Percentiles rank a stretch among this genome's conserved stretches.
phyloP scores from a whole-genome alignment of 2,329 filamentous ascomycete genomes.

The Septoria petroselini region DNA sequence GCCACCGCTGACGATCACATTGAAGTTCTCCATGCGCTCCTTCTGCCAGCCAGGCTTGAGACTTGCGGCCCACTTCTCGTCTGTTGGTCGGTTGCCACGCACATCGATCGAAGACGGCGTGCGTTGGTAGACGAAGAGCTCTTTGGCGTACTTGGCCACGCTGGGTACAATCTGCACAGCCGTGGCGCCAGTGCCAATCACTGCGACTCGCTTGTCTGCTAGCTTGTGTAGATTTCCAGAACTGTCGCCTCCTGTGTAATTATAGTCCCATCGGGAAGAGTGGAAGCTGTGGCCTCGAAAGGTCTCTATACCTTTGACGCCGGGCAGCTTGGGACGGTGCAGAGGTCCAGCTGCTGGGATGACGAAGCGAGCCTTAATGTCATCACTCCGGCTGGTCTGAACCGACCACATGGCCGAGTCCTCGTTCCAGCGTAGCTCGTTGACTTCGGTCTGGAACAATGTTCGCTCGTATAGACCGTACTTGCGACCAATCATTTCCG shows the following conservation, averaged over 20 bases:
- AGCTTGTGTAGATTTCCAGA: constrained; percentile 21
- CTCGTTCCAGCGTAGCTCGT: constrained; percentile 24
- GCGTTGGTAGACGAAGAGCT: constrained; percentile 44
- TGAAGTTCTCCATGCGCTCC: constrained; percentile 48
- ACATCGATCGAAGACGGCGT: constrained; percentile 41
- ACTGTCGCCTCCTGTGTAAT: constrained; percentile 40
- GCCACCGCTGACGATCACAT: constrained; percentile 24
- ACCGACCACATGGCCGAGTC: constrained; percentile 38
- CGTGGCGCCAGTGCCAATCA: constrained; percentile 25
- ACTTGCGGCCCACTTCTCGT: constrained; percentile 39
- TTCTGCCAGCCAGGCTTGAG: constrained; percentile 50
- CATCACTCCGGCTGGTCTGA: constrained; percentile 24
- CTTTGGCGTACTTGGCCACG: constrained; percentile 39
- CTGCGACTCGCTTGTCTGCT: constrained; percentile 27
- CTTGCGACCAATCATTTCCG: constrained; percentile 23
- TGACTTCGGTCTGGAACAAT: constrained; percentile 36
- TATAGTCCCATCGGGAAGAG: constrained; percentile 46
- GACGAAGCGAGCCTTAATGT: constrained; percentile 42
- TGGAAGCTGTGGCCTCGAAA: constrained; percentile 46
- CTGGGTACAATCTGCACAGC: constrained; percentile 42
- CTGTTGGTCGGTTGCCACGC: constrained; percentile 40
- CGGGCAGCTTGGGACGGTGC: constrained; percentile 46
- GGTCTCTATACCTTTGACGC: constrained; percentile 40
- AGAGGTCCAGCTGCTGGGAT: constrained; percentile 44
- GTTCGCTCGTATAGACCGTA: constrained; percentile 41